Base-by-base conservation (phyloP, 108 stramenopile genomes). In the Schizochytrium sp. region DNA sequence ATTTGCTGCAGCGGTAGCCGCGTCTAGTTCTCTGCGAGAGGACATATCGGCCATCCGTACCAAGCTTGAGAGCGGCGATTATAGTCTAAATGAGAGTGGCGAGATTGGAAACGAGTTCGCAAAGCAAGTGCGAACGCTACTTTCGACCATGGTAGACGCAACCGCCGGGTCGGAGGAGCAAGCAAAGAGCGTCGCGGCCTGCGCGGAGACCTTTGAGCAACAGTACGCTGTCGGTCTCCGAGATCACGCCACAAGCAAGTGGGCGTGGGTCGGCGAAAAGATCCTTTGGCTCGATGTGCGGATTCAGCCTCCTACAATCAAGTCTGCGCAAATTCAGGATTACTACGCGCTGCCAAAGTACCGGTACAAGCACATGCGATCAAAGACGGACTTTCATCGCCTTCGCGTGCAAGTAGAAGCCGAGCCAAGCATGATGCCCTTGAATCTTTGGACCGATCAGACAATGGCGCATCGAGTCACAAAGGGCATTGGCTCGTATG, bases 261-360 rank as follows among this genome's bases (percentile, higher is more conserved):
- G 76, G 76, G 76, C 76, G 6, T 83, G 76, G 76, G 76, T 83
- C 25, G 76, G 76, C 25, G 76, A 83, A 34, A 53, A 83, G 19
- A 83, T 83, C 51, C 76, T 83, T 45, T 83, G 76, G 76, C 48
- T 83, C 48, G 76, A 83, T 23, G 76, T 83, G 48, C 76, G 76
- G 10, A 28, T 53, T 16, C 45, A 83, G n/a, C 76, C 76, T 6
- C 76, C 76, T 53, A 53, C 28, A 4, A 53, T 83, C 51, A 47
- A 53, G 12, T 18, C 19, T 16, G 76, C 76, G 19, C 76, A 83
- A 16, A 83, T 83, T 28, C 51, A 53, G 18, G 76, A 83, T 23
- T 83, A 83, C 51, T 83, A 83, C 51, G 76, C 76, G 51, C 76
- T 53, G n/a, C 76, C 76, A 28, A 83, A 83, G 51, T 83, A 83